Evolutionary conservation across 257 asterid genomes (phyloP), one percentile per base, ranked within the genome.

Genomic region (Coffea canephora): DNA sequence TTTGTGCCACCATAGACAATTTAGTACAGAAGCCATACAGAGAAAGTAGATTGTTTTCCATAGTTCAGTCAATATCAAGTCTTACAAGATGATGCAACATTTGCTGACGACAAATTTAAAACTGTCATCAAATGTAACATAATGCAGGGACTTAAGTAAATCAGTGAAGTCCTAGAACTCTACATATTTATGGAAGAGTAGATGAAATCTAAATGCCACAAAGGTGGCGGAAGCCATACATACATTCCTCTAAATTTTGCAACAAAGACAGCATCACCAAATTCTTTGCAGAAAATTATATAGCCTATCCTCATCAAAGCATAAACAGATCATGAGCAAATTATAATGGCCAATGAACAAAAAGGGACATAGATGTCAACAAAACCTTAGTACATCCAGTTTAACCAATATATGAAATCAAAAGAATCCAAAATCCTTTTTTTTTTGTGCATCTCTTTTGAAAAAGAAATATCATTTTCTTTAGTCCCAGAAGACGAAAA

Each of bases 21-120:
- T 18, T 55, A 55, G 23, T 52, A 18, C n/a, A 55, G n/a, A 55
- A 19, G 62, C n/a, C 62, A 55, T 55, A 6, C 5, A 19, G n/a
- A 5, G 64, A 9, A 55, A 11, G 25, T 55, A 55, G 64, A 55
- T 55, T 1, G 23, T 45, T 52, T 73, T 16, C 18, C 43, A 52
- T 16, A 34, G 54, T 41, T 41, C n/a, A 69, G 19, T 69, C 6
- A 10, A 69, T 68, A 39, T 68, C 72, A 39, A 0, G 72, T 34
- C 43, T 71, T 71, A 18, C 34, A 41, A 46, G 75, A 11, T 18
- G 13, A 13, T 45, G 34, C 77, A 39, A 50, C 18, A 43, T 50
- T 73, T 61, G 52, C 48, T 25, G 34, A 45, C 43, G 36, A 73
- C 77, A 73, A 27, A 73, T 73, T 8, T 18, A 73, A 18, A 73